phyloP scores from a whole-genome alignment of 148 eudicot species.

The Arctostaphylos glauca region DNA sequence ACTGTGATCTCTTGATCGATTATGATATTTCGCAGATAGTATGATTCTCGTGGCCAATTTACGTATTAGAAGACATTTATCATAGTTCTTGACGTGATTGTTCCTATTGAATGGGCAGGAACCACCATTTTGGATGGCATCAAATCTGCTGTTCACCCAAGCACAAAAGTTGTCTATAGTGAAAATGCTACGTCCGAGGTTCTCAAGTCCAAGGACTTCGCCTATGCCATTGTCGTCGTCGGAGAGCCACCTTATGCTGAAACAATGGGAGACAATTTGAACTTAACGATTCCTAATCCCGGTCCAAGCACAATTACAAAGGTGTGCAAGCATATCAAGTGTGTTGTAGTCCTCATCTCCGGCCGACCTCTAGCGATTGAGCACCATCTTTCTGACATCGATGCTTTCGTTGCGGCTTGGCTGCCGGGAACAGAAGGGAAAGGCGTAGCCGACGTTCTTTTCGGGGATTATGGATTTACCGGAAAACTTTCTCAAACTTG shows the following conservation, averaged over 20 bases:
- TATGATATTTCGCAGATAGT: too few species aligned
- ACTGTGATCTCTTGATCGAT: too few species aligned
- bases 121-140: conserved; percentile 28
- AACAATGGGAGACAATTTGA: conserved; percentile 35
- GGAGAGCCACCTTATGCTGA: conserved; percentile 59
- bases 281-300: conserved; percentile 41
- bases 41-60: too few species aligned
- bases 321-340: conserved; percentile 34
- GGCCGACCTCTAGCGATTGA: conserved; percentile 51
- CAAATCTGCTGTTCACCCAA: conserved; percentile 23
- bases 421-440: conserved; percentile 47
- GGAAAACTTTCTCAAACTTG: conserved; percentile 43
- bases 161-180: conserved; percentile 37
- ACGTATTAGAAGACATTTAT: too few species aligned
- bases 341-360: conserved; percentile 50
- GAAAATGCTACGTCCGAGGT: conserved; percentile 32
- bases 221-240: conserved; percentile 60
- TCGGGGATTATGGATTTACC: conserved; percentile 30
- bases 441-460: conserved; percentile 40
- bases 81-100: not conserved
- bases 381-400: conserved; percentile 31
- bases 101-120: conserved; percentile 15
- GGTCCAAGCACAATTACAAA: conserved; percentile 33
- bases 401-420: conserved; percentile 56
- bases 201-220: conserved; percentile 32